Percentiles rank a stretch among this genome's conserved stretches.
phyloP scores from a whole-genome alignment of 257 asterid genomes.

The Jasminum sambac region DNA sequence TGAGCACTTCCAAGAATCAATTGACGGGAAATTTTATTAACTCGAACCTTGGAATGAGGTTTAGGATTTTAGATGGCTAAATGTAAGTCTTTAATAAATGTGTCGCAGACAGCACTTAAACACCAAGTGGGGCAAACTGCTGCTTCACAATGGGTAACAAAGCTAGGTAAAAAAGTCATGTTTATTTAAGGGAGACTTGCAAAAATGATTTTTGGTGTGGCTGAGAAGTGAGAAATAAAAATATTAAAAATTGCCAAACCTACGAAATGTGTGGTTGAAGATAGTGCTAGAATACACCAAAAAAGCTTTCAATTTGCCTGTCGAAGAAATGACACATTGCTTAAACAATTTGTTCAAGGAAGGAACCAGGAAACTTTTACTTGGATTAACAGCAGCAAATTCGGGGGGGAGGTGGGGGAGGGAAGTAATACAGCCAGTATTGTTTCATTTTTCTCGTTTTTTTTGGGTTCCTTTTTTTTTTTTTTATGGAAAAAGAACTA shows the following conservation, averaged over 20 bases:
- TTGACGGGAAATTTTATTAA: not conserved
- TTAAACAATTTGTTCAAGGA: not conserved
- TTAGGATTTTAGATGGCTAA: not conserved
- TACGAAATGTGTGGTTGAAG: too few species aligned
- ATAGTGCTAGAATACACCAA: too few species aligned
- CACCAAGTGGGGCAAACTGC: conserved; percentile 13
- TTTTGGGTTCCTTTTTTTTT: too few species aligned
- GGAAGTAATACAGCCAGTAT: too few species aligned
- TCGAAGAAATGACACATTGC: not conserved
- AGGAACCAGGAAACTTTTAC: not conserved
- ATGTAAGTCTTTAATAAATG: not conserved
- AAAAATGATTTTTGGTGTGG: too few species aligned
- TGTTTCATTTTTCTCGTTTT: too few species aligned
- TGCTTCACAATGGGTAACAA: conserved; percentile 12
- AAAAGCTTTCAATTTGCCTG: not conserved
- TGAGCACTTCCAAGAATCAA: not conserved
- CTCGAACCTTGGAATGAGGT: not conserved
- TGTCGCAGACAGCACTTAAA: not conserved
- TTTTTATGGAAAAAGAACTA: too few species aligned
- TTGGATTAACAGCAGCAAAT: not conserved
- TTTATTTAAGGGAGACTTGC: too few species aligned
- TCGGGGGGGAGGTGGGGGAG: too few species aligned
- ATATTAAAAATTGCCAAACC: too few species aligned
- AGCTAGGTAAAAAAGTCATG: not conserved
- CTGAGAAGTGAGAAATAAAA: too few species aligned